Percentiles rank a stretch among this genome's conserved stretches.
These are phyloP conservation scores for Pichia phayaonensis DNA, from an alignment of 805 yeast species.

Conservation along the genomic window DNA sequence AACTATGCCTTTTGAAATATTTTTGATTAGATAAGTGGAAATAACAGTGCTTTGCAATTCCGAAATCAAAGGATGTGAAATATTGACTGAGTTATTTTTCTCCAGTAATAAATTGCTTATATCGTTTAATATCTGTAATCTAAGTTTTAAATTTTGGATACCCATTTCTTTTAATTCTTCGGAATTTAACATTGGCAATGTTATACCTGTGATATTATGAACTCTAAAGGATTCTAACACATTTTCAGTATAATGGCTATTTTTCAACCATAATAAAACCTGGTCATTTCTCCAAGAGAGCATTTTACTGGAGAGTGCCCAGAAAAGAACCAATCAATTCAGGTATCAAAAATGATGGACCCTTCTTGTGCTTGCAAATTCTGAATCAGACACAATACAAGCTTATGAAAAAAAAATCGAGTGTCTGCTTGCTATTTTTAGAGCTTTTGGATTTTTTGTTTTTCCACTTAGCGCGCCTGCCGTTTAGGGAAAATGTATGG, in stretches of 20 bases:
- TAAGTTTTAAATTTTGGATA: slow-evolving; percentile 40
- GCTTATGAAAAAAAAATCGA: no score
- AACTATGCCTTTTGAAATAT: slow-evolving; percentile 18
- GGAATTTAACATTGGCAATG: slow-evolving; percentile 59
- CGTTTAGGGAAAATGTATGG: neutral
- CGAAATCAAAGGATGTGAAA: slow-evolving; percentile 18
- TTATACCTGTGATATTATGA: slow-evolving; percentile 66
- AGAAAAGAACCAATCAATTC: neutral
- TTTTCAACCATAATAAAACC: slow-evolving; percentile 25
- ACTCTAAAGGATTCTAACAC: slow-evolving; percentile 34
- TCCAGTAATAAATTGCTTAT: slow-evolving; percentile 45
- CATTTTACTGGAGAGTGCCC: slow-evolving; percentile 1
- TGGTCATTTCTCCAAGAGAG: slow-evolving; percentile 27
- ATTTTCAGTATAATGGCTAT: slow-evolving; percentile 17
- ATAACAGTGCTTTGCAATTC: slow-evolving; percentile 22
- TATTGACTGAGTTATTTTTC: slow-evolving; percentile 18
- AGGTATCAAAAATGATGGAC: no score
- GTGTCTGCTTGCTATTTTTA: no score
- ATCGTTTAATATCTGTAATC: slow-evolving; percentile 53
- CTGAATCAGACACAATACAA: no score
- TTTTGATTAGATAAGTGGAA: slow-evolving; percentile 19
- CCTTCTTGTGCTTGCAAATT: no score
- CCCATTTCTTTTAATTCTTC: slow-evolving; percentile 73
- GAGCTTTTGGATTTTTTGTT: neutral
- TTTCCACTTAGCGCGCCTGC: neutral